Evolutionary conservation across 345 rosid genomes (phyloP).

Genomic region (Fremontodendron californicum): DNA sequence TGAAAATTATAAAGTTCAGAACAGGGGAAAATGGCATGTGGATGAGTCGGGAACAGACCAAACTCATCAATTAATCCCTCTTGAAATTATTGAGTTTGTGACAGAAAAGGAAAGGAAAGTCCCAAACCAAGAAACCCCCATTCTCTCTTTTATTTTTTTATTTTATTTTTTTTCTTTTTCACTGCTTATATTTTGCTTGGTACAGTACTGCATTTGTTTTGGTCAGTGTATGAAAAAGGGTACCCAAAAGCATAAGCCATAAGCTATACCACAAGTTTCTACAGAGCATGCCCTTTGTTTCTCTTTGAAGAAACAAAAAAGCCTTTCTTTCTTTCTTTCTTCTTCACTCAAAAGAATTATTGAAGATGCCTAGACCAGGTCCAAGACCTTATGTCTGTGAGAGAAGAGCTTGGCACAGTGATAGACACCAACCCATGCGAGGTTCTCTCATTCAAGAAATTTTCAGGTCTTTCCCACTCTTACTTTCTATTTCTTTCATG

Average conservation of each 20-base stretch:
- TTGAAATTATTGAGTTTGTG: slow-evolving; percentile 42
- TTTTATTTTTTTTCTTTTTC: not conserved
- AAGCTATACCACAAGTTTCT: slow-evolving; percentile 2
- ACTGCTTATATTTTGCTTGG: not conserved
- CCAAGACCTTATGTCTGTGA: slow-evolving; percentile 72
- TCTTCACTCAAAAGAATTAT: not conserved
- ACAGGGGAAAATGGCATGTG: slow-evolving; percentile 61
- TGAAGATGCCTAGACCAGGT: slow-evolving; percentile 68
- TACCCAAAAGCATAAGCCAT: slow-evolving; percentile 17
- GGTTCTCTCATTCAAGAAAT: slow-evolving; percentile 69
- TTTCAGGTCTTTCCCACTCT: slow-evolving; percentile 40
- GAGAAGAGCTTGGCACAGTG: slow-evolving; percentile 75
- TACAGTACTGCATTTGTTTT: slow-evolving; percentile 4
- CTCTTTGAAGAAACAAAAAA: slow-evolving; percentile 20
- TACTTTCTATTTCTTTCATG: not conserved
- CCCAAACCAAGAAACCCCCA: not conserved
- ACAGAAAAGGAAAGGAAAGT: slow-evolving; percentile 16
- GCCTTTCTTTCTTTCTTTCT: not conserved
- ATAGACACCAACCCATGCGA: slow-evolving; percentile 68
- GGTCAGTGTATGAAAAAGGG: not conserved
- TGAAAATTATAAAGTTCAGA: no score
- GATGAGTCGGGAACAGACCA: slow-evolving; percentile 62
- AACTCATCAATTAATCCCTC: slow-evolving; percentile 24
- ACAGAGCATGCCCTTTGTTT: not conserved
- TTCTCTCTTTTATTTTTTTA: not conserved